Evolutionary conservation across 352 stramenopile species (phyloP).

Genomic region (Pseudoperonospora humuli): DNA sequence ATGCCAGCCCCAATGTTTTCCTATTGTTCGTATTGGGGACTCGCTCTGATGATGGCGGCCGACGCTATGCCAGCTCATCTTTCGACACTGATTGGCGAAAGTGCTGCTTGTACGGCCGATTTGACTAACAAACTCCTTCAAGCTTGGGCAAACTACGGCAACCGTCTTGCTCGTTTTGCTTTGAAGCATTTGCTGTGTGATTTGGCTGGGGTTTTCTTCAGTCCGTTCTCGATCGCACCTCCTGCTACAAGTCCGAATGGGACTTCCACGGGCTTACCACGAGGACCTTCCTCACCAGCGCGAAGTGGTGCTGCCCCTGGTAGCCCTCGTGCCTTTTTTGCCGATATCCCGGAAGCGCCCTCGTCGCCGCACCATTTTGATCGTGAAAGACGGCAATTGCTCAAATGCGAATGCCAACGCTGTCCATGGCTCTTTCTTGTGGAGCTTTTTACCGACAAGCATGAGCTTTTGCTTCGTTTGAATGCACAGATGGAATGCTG

Average conservation of each 20-base stretch:
- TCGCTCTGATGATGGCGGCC: slow-evolving; percentile 44
- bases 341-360: slow-evolving; percentile 12
- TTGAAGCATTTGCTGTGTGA: slow-evolving; percentile 55
- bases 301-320: slow-evolving; percentile 7
- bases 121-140: slow-evolving; percentile 39
- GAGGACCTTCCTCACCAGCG: slow-evolving; percentile 16
- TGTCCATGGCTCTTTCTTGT: slow-evolving; percentile 72
- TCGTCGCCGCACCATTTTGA: slow-evolving; percentile 17
- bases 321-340: slow-evolving; percentile 17
- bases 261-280: slow-evolving; percentile 6
- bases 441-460: slow-evolving; percentile 59
- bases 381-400: slow-evolving; percentile 33
- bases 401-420: slow-evolving; percentile 59
- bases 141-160: slow-evolving; percentile 46
- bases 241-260: slow-evolving; percentile 11
- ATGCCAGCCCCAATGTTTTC: slow-evolving; percentile 31
- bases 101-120: slow-evolving; percentile 18
- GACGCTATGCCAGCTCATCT: slow-evolving; percentile 54
- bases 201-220: slow-evolving; percentile 52
- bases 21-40: slow-evolving; percentile 69
- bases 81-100: slow-evolving; percentile 38
- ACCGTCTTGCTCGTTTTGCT: slow-evolving; percentile 41
- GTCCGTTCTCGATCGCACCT: slow-evolving; percentile 28
- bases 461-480: slow-evolving; percentile 65
- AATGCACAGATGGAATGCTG: slow-evolving; percentile 63